Evolutionary conservation across 768 basidiomycete species (phyloP).

Genomic region (Termitomyces sp.): DNA sequence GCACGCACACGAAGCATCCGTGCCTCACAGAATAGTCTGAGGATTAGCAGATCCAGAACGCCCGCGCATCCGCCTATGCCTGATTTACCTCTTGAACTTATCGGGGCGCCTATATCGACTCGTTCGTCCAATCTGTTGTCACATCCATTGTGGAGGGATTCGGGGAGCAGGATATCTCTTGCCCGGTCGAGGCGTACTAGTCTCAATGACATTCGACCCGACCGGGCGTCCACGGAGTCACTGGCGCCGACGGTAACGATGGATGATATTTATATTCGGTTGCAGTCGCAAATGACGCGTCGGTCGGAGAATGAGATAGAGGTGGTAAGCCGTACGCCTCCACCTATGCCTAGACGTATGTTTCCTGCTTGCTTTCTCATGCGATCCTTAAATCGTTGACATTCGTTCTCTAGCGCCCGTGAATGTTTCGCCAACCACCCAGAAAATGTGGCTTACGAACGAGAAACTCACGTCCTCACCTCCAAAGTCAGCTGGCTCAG

Average conservation of each 20-base stretch:
- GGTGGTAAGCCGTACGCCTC: conserved; percentile 28
- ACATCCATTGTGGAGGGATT: conserved; percentile 6
- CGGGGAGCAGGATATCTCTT: not conserved
- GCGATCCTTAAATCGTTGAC: not conserved
- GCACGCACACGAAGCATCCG: conserved; percentile 64
- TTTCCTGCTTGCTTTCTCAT: not conserved
- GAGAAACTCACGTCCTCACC: conserved; percentile 20
- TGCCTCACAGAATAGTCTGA: conserved; percentile 63
- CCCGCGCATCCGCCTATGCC: conserved; percentile 27
- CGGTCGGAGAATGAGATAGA: conserved; percentile 25
- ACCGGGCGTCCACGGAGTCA: not conserved
- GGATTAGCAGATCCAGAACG: conserved; percentile 40
- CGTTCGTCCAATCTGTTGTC: conserved; percentile 6
- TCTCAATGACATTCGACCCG: conserved; percentile 17
- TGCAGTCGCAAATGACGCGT: conserved; percentile 12
- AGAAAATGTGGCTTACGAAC: conserved; percentile 48
- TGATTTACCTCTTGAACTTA: conserved; percentile 23
- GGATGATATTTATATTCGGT: conserved; percentile 27
- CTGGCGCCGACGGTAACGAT: conserved; percentile 16
- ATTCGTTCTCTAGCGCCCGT: not conserved
- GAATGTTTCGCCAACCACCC: conserved; percentile 23
- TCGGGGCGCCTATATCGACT: not conserved
- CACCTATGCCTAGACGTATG: conserved; percentile 7
- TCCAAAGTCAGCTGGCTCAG: conserved; percentile 26
- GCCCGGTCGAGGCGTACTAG: conserved; percentile 19